A percentile compares a stretch with the other conserved stretches of the same genome.
phyloP scores from a whole-genome alignment of 2,329 filamentous ascomycete species.

The Aspergillus pseudotamarii region DNA sequence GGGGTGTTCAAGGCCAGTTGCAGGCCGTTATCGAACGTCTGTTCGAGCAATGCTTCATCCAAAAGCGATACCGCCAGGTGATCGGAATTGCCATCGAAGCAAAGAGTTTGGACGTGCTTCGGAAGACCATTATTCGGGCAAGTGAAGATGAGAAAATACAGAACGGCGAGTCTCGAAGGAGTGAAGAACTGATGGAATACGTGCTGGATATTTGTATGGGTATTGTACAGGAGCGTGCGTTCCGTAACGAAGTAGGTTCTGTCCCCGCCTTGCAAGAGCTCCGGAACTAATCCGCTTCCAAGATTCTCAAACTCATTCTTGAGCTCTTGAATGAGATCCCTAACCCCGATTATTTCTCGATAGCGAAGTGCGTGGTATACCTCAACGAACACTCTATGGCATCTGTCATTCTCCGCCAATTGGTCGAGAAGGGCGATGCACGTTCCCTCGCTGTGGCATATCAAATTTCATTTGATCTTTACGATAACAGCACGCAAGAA shows the following conservation, averaged over 20 bases:
- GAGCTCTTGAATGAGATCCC: constrained; percentile 92
- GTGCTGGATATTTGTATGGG: constrained; percentile 96
- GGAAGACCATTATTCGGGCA: constrained; percentile 84
- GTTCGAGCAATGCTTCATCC: constrained; percentile 84
- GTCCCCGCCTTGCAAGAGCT: neutral
- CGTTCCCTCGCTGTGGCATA: constrained; percentile 85
- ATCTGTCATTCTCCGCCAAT: constrained; percentile 77
- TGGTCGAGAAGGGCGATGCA: constrained; percentile 78
- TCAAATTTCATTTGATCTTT: constrained; percentile 96
- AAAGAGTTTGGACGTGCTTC: constrained; percentile 84
- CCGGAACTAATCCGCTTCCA: constrained; percentile 9
- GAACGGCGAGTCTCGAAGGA: constrained; percentile 59
- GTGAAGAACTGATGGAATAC: constrained; percentile 96
- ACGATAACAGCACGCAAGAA: constrained; percentile 97
- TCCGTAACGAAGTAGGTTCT: constrained; percentile 68
- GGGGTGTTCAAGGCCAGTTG: constrained; percentile 75
- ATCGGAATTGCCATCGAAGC: constrained; percentile 96
- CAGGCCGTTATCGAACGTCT: constrained; percentile 83
- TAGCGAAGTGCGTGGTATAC: constrained; percentile 96
- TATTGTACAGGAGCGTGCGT: constrained; percentile 87
- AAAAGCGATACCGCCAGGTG: constrained; percentile 90
- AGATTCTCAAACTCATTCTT: constrained; percentile 90
- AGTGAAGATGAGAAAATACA: constrained; percentile 80
- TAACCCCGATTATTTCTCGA: constrained; percentile 94
- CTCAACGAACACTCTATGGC: constrained; percentile 90